Conservation (phyloP, 805 yeast species). For the Wickerhamiella sorbophila region DNA sequence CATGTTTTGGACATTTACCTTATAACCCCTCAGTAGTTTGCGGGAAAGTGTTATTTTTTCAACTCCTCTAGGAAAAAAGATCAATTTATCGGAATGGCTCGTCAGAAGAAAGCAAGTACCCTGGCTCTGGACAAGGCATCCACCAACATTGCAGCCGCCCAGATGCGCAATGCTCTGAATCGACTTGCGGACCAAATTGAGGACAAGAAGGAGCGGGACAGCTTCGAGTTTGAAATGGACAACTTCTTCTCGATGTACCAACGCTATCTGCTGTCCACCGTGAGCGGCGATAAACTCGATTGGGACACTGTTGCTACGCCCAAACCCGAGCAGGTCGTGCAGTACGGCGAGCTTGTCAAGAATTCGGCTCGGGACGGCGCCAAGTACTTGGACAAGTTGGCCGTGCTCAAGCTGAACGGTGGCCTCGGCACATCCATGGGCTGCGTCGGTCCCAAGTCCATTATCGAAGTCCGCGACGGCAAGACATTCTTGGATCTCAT, state of each 20-base stretch:
- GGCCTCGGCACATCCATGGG: conserved; percentile 99
- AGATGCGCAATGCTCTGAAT: conserved; percentile 93
- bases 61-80: no score
- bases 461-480: conserved; percentile 97
- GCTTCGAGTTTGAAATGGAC: conserved; percentile 86
- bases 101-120: conserved; percentile 15
- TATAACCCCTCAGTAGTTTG: no score
- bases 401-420: conserved; percentile 93
- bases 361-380: conserved; percentile 23
- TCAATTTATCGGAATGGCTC: background rate
- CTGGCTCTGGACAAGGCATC: conserved; percentile 84
- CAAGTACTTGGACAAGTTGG: conserved; percentile 60
- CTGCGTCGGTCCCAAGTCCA: conserved; percentile 97
- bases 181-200: conserved; percentile 70
- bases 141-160: conserved; percentile 90
- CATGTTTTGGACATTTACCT: no score
- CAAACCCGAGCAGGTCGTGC: conserved; percentile 73
- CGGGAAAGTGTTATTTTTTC: no score
- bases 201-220: conserved; percentile 29
- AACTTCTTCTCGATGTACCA: conserved; percentile 85
- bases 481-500: conserved; percentile 91
- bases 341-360: conserved; percentile 42
- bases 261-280: conserved; percentile 81
- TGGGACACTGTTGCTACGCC: conserved; percentile 98
- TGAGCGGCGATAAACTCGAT: conserved; percentile 66